Conservation (phyloP, 176 grass and related monocot genomes). For the Otatea glauca region DNA sequence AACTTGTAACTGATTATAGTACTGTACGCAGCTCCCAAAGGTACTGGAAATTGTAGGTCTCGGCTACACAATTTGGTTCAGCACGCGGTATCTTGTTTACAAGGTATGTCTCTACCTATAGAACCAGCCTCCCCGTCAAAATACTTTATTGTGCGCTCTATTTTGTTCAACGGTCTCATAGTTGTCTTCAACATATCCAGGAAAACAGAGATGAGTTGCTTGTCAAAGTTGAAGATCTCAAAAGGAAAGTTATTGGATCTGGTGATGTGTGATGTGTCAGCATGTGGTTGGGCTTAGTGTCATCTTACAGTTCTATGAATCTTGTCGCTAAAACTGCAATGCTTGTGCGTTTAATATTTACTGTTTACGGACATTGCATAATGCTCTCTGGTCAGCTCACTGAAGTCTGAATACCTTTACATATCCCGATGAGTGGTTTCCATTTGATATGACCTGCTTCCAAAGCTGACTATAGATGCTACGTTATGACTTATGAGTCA, state of each 20-base stretch:
- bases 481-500: not conserved
- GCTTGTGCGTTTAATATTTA: not conserved
- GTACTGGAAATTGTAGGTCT: slow-evolving; percentile 61
- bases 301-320: not conserved
- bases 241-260: slow-evolving; percentile 51
- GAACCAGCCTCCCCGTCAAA: not conserved
- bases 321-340: not conserved
- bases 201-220: slow-evolving; percentile 70
- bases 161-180: not conserved
- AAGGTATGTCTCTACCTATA: slow-evolving; percentile 42
- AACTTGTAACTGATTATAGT: not conserved
- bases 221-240: slow-evolving; percentile 55
- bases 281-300: slow-evolving; percentile 15
- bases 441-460: not conserved
- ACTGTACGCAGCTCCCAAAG: slow-evolving; percentile 62
- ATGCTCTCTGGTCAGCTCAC: not conserved
- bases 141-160: not conserved
- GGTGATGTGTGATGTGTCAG: slow-evolving; percentile 41
- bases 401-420: not conserved
- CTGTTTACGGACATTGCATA: not conserved
- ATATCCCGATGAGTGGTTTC: not conserved
- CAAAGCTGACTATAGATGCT: not conserved
- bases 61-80: slow-evolving; percentile 64
- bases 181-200: slow-evolving; percentile 39
- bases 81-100: slow-evolving; percentile 58